A percentile compares a stretch with the other conserved stretches of the same genome.
Conservation (phyloP, 106 monocot genomes). For the Xerophyta viscosa region DNA sequence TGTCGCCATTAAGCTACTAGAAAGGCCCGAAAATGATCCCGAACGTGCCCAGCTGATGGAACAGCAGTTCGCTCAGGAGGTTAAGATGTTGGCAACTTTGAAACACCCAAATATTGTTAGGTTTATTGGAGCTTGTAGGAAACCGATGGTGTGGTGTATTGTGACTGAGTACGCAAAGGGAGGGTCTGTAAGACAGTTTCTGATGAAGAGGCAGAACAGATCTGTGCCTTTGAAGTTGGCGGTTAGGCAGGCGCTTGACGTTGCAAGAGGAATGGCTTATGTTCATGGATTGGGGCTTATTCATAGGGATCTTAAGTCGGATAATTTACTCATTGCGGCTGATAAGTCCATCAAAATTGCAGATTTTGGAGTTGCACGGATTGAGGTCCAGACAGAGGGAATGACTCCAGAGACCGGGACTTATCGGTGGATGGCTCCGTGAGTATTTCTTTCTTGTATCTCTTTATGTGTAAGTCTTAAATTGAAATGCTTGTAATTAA, state of each 20-base stretch:
- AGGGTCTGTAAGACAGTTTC: conserved; percentile 51
- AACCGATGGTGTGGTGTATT: conserved; percentile 73
- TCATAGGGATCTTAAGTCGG: conserved; percentile 61
- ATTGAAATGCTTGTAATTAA: too few relatives aligned
- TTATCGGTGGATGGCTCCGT: conserved; percentile 81
- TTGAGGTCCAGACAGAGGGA: conserved; percentile 69
- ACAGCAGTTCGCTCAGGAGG: conserved; percentile 68
- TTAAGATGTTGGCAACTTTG: conserved; percentile 62
- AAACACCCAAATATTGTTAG: conserved; percentile 56
- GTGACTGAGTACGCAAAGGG: conserved; percentile 75
- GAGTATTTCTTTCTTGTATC: conserved; percentile 8
- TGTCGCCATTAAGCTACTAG: conserved; percentile 62
- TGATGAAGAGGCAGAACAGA: conserved; percentile 51
- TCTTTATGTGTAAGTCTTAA: background rate
- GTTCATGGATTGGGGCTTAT: conserved; percentile 59
- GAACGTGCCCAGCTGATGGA: conserved; percentile 57
- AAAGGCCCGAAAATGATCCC: conserved; percentile 46
- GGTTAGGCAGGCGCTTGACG: conserved; percentile 55
- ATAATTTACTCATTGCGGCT: conserved; percentile 45
- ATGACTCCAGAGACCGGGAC: conserved; percentile 78
- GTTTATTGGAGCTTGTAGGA: conserved; percentile 58
- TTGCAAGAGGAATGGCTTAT: conserved; percentile 61
- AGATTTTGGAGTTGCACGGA: conserved; percentile 64
- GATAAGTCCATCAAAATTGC: conserved; percentile 73
- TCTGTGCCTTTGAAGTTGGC: conserved; percentile 50